A percentile compares a stretch with the other conserved stretches of the same genome.
Evolutionary conservation across 2,329 filamentous ascomycete species (phyloP).

Genomic region (Paracorniculantispora psalliotae): DNA sequence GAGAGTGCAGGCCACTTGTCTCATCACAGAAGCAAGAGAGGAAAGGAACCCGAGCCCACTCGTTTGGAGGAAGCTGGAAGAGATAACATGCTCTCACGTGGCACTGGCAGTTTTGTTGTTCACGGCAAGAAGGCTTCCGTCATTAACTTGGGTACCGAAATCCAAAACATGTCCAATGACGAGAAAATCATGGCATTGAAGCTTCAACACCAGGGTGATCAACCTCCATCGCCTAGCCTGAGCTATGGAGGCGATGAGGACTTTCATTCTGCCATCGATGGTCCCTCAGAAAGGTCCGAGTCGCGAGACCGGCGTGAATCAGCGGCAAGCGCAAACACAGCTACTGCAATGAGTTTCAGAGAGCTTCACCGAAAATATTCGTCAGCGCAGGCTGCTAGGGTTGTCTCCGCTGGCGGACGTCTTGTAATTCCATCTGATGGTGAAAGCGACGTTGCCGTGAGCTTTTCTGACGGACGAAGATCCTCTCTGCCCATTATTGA

Average conservation of each 20-base stretch:
- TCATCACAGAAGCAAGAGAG: constrained; percentile 68
- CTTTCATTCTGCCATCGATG: constrained; percentile 47
- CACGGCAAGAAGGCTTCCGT: constrained; percentile 98
- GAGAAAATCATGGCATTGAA: constrained; percentile 65
- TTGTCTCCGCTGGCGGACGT: constrained; percentile 34
- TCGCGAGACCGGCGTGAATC: constrained; percentile 53
- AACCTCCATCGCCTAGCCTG: constrained; percentile 30
- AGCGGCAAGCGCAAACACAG: constrained; percentile 59
- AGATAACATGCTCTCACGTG: constrained; percentile 69
- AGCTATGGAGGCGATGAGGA: constrained; percentile 41
- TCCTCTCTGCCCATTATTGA: constrained; percentile 52
- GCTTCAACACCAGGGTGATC: constrained; percentile 38
- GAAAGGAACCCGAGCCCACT: constrained; percentile 51
- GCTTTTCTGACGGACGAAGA: constrained; percentile 54
- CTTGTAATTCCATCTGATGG: constrained; percentile 49
- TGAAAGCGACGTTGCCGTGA: constrained; percentile 56
- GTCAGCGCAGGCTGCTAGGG: constrained; percentile 44
- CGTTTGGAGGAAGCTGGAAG: constrained; percentile 36
- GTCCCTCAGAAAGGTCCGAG: constrained; percentile 38
- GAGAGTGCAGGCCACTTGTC: constrained; percentile 66
- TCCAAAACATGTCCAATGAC: constrained; percentile 71
- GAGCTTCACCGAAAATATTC: constrained; percentile 58
- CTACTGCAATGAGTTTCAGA: constrained; percentile 60
- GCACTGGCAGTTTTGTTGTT: constrained; percentile 85
- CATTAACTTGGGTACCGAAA: constrained; percentile 91